Percentiles rank a stretch among this genome's conserved stretches.
Evolutionary conservation across 345 rosid genomes (phyloP).

Genomic region (Geranium rotundifolium): DNA sequence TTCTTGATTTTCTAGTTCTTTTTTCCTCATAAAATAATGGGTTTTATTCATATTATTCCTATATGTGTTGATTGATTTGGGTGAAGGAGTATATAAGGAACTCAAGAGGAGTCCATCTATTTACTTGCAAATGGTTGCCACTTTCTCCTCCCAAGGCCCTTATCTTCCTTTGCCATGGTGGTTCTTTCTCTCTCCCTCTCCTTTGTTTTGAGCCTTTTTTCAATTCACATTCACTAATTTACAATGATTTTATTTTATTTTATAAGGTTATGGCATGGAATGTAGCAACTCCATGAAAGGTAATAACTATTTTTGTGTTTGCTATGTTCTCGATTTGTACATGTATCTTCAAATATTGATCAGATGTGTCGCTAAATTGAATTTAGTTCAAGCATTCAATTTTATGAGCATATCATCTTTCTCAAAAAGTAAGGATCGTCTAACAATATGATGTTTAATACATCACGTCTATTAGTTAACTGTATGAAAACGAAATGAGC

Average conservation of each 20-base stretch:
- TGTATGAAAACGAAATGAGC: too few relatives aligned
- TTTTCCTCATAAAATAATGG: neutral
- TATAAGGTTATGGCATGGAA: conserved; percentile 91
- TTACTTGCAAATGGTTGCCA: conserved; percentile 86
- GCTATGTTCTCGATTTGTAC: too few relatives aligned
- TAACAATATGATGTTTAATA: too few relatives aligned
- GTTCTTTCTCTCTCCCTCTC: neutral
- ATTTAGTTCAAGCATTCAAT: too few relatives aligned
- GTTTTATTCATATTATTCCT: too few relatives aligned
- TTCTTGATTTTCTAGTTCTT: too few relatives aligned
- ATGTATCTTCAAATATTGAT: too few relatives aligned
- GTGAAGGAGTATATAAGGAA: conserved; percentile 52
- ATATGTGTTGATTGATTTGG: neutral
- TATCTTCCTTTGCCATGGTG: conserved; percentile 95
- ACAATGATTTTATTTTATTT: too few relatives aligned
- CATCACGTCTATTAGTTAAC: too few relatives aligned
- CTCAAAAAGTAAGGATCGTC: too few relatives aligned
- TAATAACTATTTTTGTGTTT: conserved; percentile 21
- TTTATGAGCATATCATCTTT: too few relatives aligned
- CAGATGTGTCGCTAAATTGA: too few relatives aligned
- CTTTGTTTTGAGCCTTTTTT: neutral
- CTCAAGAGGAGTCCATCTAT: conserved; percentile 63
- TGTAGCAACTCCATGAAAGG: conserved; percentile 96
- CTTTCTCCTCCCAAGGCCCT: conserved; percentile 63
- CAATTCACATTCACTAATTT: neutral